Conservation (phyloP, 305 asterid species). For the Striga hermonthica region DNA sequence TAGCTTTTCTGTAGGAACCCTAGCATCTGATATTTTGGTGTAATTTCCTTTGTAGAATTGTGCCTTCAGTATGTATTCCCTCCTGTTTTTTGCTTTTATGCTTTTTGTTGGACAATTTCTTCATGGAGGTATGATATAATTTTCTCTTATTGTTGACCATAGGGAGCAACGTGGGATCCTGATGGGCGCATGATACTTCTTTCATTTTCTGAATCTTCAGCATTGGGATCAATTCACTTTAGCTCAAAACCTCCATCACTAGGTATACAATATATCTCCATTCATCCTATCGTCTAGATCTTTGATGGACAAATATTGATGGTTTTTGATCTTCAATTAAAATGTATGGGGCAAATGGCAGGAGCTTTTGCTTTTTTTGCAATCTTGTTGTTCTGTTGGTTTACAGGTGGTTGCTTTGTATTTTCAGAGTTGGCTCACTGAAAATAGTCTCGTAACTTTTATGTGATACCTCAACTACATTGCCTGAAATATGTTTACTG, state of each 20-base stretch:
- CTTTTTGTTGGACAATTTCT: slow-evolving; percentile 15
- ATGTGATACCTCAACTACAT: slow-evolving; percentile 2
- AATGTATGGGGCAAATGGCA: background rate
- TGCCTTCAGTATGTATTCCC: slow-evolving; percentile 16
- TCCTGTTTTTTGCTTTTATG: slow-evolving; percentile 12
- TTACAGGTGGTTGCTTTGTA: slow-evolving; percentile 11
- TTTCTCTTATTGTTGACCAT: slow-evolving; percentile 29
- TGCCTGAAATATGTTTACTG: background rate
- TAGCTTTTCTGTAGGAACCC: slow-evolving; percentile 21
- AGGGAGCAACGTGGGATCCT: slow-evolving; percentile 99
- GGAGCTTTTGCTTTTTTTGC: slow-evolving; percentile 5
- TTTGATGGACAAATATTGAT: slow-evolving; percentile 8
- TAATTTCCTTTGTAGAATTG: slow-evolving; percentile 18
- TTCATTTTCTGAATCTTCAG: slow-evolving; percentile 80
- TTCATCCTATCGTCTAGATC: slow-evolving; percentile 19
- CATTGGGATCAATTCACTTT: slow-evolving; percentile 89
- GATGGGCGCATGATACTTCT: slow-evolving; percentile 90
- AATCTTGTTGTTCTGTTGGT: background rate
- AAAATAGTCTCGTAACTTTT: background rate
- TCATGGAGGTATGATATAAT: slow-evolving; percentile 16
- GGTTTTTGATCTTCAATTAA: slow-evolving; percentile 18
- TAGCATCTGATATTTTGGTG: slow-evolving; percentile 7
- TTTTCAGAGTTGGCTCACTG: background rate
- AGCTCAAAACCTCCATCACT: slow-evolving; percentile 94
- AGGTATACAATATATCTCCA: slow-evolving; percentile 43